Base-by-base conservation (phyloP, 2,329 filamentous ascomycete species). In the Harringtonia lauricola region DNA sequence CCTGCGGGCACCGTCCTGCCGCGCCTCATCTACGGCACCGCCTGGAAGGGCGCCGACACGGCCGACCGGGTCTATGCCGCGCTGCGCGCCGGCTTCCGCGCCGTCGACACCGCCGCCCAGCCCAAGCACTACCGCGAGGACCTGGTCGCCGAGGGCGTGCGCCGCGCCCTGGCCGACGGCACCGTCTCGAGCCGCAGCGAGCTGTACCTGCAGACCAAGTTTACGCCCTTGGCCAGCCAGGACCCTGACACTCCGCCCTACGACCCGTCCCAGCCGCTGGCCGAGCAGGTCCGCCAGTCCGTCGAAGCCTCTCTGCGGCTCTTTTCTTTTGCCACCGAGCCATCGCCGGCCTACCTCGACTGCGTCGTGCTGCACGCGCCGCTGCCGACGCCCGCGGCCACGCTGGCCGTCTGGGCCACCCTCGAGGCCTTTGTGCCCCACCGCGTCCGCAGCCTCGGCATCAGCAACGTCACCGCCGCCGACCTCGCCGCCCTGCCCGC, bases 161-260 rank as follows among this genome's bases (percentile, higher is more conserved):
- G 74, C 46, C 66, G 68, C 43, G 79, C 79, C 30, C 71, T 86
- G 41, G 53, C 61, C 8, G 71, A 79, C 28, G 76, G 76, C 2
- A 59, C 74, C n/a, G 64, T 84, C 38, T 69, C 50, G 21, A 15
- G 36, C 1, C 61, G 68, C 5, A 54, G 70, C 37, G 74, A 83
- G 29, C 54, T 90, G 38, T 86, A 80, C 57, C 68, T 89, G 36
- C 86, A 94, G 71, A 89, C 86, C n/a, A 92, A 90, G 59, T 92
- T 82, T 64, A 86, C 83, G 1, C 71, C 81, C 0, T 59, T 76
- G 5, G 60, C 61, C 15, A 79, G 76, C 21, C 83, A 89, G 57
- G 74, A 81, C 54, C 64, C 64, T 2, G 54, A 61, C 19, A 36
- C 29, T 3, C 29, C 79, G 61, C 82, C 83, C 0, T 86, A 86